Percentiles rank a stretch among this genome's conserved stretches.
These are phyloP conservation scores for Pharnaceum exiguum DNA, from an alignment of 148 eudicot genomes.

Conservation along the genomic window DNA sequence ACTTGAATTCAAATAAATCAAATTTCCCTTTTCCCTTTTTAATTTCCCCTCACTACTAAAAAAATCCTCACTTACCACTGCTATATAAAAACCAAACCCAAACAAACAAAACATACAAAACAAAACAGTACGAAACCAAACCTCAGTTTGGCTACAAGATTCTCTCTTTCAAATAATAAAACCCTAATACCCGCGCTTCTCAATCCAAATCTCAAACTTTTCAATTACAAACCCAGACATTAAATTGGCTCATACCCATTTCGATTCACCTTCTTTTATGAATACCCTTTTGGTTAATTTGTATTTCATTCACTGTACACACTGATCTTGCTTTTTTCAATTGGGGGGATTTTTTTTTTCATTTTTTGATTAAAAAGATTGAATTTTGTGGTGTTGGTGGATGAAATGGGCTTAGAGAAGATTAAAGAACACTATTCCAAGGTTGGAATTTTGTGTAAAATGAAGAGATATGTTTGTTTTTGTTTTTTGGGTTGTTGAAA, in stretches of 20 bases:
- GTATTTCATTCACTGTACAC: background rate
- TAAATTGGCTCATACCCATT: conserved; percentile 6
- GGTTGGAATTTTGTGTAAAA: conserved; percentile 21
- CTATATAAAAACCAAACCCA: no score
- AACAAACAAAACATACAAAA: background rate
- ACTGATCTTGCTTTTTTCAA: conserved; percentile 5
- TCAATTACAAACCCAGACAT: conserved; percentile 2
- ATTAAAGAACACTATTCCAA: conserved; percentile 27
- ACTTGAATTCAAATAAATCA: conserved; percentile 22
- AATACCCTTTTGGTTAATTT: conserved; percentile 19
- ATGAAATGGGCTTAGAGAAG: conserved; percentile 12
- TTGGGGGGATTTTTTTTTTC: background rate
- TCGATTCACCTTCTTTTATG: background rate
- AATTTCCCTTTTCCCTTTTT: background rate
- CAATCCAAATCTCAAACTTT: no score
- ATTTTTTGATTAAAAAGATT: background rate
- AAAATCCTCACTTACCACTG: no score
- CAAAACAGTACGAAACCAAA: background rate
- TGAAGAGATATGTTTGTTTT: background rate
- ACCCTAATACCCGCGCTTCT: conserved; percentile 29
- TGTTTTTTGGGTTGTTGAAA: background rate
- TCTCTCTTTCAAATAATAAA: conserved; percentile 1
- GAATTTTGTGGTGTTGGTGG: conserved; percentile 22
- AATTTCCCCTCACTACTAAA: background rate
- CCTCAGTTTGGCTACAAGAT: conserved; percentile 5